A percentile compares a stretch with the other conserved stretches of the same genome.
phyloP scores from a whole-genome alignment of 108 stramenopile species.

The Conticribra guillardii region DNA sequence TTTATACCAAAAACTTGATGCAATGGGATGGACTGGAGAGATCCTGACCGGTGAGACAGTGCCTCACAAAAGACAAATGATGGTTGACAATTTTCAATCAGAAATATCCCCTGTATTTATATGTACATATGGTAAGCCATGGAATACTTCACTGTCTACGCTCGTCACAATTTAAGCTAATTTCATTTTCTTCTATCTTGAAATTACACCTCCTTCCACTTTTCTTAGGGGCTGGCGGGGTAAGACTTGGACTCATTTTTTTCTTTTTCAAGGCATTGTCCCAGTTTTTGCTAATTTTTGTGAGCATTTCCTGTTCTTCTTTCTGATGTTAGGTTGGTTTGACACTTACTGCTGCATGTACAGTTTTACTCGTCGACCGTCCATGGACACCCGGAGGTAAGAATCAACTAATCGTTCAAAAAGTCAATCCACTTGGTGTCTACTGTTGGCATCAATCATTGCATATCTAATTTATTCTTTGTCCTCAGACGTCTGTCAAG shows the following conservation, averaged over 20 bases:
- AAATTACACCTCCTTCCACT: not conserved
- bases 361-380: slow-evolving; percentile 81
- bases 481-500: slow-evolving; percentile 30
- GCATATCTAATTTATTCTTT: too few relatives aligned
- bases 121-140: slow-evolving; percentile 71
- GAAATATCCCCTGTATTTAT: slow-evolving; percentile 78
- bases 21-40: slow-evolving; percentile 64
- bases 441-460: too few relatives aligned
- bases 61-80: slow-evolving; percentile 64
- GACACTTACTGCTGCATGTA: slow-evolving; percentile 82
- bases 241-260: not conserved
- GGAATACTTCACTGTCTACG: too few relatives aligned
- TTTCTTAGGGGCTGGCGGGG: slow-evolving; percentile 64
- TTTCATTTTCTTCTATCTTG: too few relatives aligned
- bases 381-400: slow-evolving; percentile 89
- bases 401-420: slow-evolving; percentile 24
- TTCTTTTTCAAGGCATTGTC: not conserved
- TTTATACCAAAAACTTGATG: slow-evolving; percentile 60
- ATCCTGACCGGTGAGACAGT: slow-evolving; percentile 77
- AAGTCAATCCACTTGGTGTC: too few relatives aligned
- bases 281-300: not conserved
- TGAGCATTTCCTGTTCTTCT: too few relatives aligned
- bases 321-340: slow-evolving; percentile 66
- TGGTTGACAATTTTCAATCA: slow-evolving; percentile 83
- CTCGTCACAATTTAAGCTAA: too few relatives aligned